phyloP scores from a whole-genome alignment of 1,139 yeast genomes.

The Kodamaea sp. region DNA sequence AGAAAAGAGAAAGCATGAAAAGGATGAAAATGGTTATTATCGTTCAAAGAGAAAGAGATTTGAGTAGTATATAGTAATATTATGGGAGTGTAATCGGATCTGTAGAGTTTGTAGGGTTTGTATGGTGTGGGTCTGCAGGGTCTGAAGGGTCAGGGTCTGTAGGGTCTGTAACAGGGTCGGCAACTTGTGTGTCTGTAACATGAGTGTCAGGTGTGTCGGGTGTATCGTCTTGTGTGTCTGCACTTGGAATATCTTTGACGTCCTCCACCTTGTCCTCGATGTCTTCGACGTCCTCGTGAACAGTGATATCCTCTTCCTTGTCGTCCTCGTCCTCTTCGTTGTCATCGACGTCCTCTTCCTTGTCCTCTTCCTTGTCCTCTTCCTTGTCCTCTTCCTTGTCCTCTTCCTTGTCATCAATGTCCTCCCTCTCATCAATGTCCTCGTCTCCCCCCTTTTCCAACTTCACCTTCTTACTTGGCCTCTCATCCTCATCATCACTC shows the following conservation, averaged over 20 bases:
- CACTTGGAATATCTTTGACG: too few relatives aligned
- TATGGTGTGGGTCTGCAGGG: conserved; percentile 14
- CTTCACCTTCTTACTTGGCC: conserved; percentile 13
- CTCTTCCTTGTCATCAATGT: conserved; percentile 6
- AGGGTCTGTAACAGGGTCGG: too few relatives aligned
- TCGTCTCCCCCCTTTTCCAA: conserved; percentile 9
- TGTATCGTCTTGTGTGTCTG: too few relatives aligned
- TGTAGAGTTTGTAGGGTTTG: conserved; percentile 16
- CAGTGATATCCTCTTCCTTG: conserved; percentile 1
- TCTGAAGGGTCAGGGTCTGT: too few relatives aligned
- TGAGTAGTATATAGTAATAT: conserved; percentile 6
- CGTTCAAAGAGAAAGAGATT: conserved; percentile 57
- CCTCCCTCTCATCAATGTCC: conserved; percentile 5
- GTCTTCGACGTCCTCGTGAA: too few relatives aligned
- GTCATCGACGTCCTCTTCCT: conserved; percentile 13
- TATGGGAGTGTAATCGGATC: too few relatives aligned
- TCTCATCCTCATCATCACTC: conserved; percentile 9
- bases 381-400: conserved; percentile 4
- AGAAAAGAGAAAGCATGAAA: conserved; percentile 70
- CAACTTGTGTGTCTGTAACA: too few relatives aligned
- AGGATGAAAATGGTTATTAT: conserved; percentile 75
- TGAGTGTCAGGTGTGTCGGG: too few relatives aligned
- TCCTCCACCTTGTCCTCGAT: too few relatives aligned
- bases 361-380: conserved; percentile 12
- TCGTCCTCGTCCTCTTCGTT: conserved; percentile 6